Conservation (phyloP, 2,329 filamentous ascomycete species). For the Pestalotiopsis fici region DNA sequence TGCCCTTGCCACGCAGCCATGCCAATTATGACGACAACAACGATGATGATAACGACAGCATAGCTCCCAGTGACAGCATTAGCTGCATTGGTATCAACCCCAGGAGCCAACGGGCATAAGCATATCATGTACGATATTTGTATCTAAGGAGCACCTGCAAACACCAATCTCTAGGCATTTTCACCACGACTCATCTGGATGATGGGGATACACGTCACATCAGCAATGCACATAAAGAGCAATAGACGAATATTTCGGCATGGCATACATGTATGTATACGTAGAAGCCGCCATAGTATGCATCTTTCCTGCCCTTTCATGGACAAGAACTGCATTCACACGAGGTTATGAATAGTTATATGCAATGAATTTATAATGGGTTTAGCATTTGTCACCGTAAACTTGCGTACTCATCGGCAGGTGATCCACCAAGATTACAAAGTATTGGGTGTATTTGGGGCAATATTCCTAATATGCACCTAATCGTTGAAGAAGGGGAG, state of each 20-base stretch:
- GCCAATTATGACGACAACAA: slow-evolving; percentile 39
- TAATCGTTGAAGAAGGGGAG: too few species aligned
- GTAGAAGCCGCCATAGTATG: not conserved
- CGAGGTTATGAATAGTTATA: not conserved
- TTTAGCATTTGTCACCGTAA: not conserved
- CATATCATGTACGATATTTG: not conserved
- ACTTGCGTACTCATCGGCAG: not conserved
- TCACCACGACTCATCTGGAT: not conserved
- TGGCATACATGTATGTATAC: not conserved
- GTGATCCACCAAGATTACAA: too few species aligned
- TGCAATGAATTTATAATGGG: not conserved
- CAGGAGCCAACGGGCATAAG: slow-evolving; percentile 2
- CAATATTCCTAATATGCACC: too few species aligned
- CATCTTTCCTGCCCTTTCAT: not conserved
- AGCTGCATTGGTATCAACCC: slow-evolving; percentile 56
- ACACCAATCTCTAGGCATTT: not conserved
- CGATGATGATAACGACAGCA: slow-evolving; percentile 54
- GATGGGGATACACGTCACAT: not conserved
- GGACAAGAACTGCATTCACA: too few species aligned
- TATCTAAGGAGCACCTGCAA: not conserved
- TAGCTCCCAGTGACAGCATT: slow-evolving; percentile 63
- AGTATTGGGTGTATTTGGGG: too few species aligned
- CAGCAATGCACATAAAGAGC: not conserved
- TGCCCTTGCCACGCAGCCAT: slow-evolving; percentile 6
- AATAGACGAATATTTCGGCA: not conserved